Evolutionary conservation across 176 grass and related monocot species (phyloP).

Genomic region (Saccharum officinarum): DNA sequence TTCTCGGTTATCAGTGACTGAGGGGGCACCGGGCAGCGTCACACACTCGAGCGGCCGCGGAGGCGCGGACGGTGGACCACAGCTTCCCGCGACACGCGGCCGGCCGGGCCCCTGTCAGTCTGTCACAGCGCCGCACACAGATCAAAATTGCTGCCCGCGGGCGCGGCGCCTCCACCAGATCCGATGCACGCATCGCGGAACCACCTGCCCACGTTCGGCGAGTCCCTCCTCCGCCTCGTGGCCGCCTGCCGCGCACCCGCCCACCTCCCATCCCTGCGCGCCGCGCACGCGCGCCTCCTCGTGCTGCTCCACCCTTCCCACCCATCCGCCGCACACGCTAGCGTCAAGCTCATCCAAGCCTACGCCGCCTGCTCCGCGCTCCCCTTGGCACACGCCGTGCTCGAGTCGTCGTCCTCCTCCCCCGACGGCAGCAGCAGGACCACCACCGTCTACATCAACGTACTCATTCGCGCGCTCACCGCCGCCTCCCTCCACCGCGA

Average conservation of each 20-base stretch:
- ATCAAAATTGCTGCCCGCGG: neutral
- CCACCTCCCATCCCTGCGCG: constrained; percentile 43
- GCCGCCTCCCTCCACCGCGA: constrained; percentile 48
- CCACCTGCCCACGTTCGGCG: neutral
- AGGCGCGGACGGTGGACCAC: too few species aligned
- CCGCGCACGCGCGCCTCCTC: constrained; percentile 57
- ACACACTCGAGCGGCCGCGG: neutral
- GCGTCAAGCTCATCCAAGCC: constrained; percentile 73
- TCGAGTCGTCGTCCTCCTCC: constrained; percentile 17
- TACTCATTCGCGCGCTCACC: constrained; percentile 67
- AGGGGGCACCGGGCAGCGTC: neutral
- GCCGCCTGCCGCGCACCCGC: constrained; percentile 48
- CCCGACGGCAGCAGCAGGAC: constrained; percentile 16
- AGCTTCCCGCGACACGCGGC: too few species aligned
- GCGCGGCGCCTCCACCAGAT: neutral
- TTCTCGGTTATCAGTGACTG: neutral
- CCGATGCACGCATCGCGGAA: constrained; percentile 25
- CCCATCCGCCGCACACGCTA: constrained; percentile 32
- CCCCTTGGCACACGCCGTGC: constrained; percentile 44
- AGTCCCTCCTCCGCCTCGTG: constrained; percentile 28
- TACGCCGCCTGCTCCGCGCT: constrained; percentile 66
- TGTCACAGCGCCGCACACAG: too few species aligned
- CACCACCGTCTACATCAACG: constrained; percentile 59
- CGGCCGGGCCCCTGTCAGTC: too few species aligned
- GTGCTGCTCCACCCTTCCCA: constrained; percentile 32